A percentile compares a stretch with the other conserved stretches of the same genome.
These are phyloP conservation scores for Juglanconis oblonga DNA, from an alignment of 2,329 filamentous ascomycete species.

Conservation along the genomic window DNA sequence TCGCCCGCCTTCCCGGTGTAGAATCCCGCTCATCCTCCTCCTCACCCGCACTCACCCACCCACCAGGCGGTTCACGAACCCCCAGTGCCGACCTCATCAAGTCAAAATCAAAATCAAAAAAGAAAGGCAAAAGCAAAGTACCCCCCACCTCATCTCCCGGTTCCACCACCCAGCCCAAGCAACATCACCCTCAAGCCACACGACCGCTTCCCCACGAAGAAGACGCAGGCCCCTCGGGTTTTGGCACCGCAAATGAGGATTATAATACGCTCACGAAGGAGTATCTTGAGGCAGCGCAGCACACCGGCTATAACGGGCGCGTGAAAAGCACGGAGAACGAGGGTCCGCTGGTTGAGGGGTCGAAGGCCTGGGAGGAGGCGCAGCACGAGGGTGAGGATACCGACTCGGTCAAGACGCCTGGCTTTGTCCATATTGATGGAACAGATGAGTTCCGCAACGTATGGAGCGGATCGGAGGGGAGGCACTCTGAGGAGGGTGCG, in stretches of 20 bases:
- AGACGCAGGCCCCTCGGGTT: slow-evolving; percentile 26
- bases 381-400: slow-evolving; percentile 9
- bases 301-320: slow-evolving; percentile 16
- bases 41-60: slow-evolving; percentile 3
- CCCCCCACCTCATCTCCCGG: slow-evolving; percentile 17
- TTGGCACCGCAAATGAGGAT: slow-evolving; percentile 19
- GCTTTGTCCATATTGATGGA: slow-evolving; percentile 26
- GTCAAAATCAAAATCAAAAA: slow-evolving; percentile 22
- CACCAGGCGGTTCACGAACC: slow-evolving; percentile 9
- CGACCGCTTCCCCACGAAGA: slow-evolving; percentile 23
- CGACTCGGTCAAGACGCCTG: slow-evolving; percentile 13
- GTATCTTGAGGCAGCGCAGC: slow-evolving; percentile 24
- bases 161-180: slow-evolving; percentile 12
- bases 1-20: slow-evolving; percentile 40
- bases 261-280: slow-evolving; percentile 19
- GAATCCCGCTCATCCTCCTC: slow-evolving; percentile 27
- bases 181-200: slow-evolving; percentile 7
- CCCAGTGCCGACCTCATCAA: slow-evolving; percentile 26
- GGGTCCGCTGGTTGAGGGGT: slow-evolving; percentile 17
- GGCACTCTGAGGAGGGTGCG: neutral
- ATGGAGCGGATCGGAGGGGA: slow-evolving; percentile 29
- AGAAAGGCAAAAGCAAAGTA: slow-evolving; percentile 30
- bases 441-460: slow-evolving; percentile 45
- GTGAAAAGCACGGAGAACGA: slow-evolving; percentile 18
- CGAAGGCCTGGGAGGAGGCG: slow-evolving; percentile 15